Percentiles rank a stretch among this genome's conserved stretches.
Evolutionary conservation across 1,139 yeast species (phyloP).

Genomic region (Ogataea hybrid): DNA sequence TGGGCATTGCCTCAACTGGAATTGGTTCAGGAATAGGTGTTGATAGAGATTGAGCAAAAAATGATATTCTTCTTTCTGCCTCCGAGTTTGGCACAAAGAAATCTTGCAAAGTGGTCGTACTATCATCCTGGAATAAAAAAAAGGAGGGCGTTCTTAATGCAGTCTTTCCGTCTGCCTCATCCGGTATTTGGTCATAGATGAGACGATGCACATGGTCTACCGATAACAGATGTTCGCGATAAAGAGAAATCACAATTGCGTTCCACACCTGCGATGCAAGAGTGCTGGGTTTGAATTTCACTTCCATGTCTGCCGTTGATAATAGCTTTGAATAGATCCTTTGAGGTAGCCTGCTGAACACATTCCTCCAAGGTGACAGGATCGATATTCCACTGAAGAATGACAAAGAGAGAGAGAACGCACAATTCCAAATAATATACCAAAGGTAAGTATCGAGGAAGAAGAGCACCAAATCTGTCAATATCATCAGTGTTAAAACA

Average conservation of each 20-base stretch:
- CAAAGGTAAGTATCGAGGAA: slow-evolving; percentile 85
- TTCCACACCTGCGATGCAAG: slow-evolving; percentile 79
- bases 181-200: slow-evolving; percentile 50
- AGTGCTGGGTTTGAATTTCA: slow-evolving; percentile 45
- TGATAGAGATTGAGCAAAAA: slow-evolving; percentile 84
- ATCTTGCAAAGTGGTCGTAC: slow-evolving; percentile 36
- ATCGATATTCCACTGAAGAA: slow-evolving; percentile 75
- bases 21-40: slow-evolving; percentile 74
- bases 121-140: slow-evolving; percentile 75
- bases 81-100: slow-evolving; percentile 60
- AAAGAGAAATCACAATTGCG: slow-evolving; percentile 71
- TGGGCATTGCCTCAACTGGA: slow-evolving; percentile 73
- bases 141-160: slow-evolving; percentile 60
- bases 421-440: slow-evolving; percentile 80
- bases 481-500: slow-evolving; percentile 50
- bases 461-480: slow-evolving; percentile 71
- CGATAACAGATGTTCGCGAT: slow-evolving; percentile 73
- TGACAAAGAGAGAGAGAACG: slow-evolving; percentile 69
- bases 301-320: slow-evolving; percentile 48
- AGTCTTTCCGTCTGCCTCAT: slow-evolving; percentile 37
- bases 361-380: slow-evolving; percentile 84
- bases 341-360: slow-evolving; percentile 71
- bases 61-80: slow-evolving; percentile 78
- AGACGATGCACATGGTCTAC: slow-evolving; percentile 64
- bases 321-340: slow-evolving; percentile 67